phyloP scores from a whole-genome alignment of 2,329 filamentous ascomycete species.

The Didymellaceae sp. region DNA sequence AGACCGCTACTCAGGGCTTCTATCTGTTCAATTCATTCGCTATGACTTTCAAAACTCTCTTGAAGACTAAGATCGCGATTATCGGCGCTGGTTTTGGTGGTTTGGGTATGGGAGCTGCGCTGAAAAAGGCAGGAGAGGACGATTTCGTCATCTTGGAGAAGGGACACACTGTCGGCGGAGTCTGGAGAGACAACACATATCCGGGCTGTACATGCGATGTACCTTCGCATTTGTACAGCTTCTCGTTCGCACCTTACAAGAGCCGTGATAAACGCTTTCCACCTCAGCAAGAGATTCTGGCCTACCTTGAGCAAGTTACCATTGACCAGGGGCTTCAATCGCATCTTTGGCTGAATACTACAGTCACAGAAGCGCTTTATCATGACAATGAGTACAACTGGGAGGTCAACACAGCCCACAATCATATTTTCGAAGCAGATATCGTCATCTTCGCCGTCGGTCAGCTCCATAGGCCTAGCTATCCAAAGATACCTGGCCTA shows the following conservation, averaged over 20 bases:
- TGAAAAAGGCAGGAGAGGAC: not conserved
- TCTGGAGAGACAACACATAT: slow-evolving; percentile 47
- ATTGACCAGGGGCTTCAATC: not conserved
- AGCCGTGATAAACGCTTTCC: not conserved
- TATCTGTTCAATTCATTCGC: no score
- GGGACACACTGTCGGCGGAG: slow-evolving; percentile 35
- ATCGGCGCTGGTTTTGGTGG: slow-evolving; percentile 2
- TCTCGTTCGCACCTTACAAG: slow-evolving; percentile 52
- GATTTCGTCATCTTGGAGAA: slow-evolving; percentile 4
- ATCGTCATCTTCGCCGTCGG: slow-evolving; percentile 1
- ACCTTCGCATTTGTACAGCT: slow-evolving; percentile 39
- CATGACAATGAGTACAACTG: not conserved
- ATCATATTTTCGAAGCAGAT: not conserved
- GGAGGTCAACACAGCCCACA: not conserved
- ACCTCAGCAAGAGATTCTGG: not conserved
- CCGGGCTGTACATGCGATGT: slow-evolving; percentile 45
- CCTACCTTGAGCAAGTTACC: not conserved
- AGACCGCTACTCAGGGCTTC: no score
- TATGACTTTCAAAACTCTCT: no score
- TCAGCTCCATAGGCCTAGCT: not conserved
- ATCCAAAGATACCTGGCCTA: not conserved
- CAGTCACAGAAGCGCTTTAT: not conserved
- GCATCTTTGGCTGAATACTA: not conserved
- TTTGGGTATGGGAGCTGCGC: not conserved
- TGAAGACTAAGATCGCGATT: not conserved